A percentile compares a stretch with the other conserved stretches of the same genome.
Conservation (phyloP, 768 basidiomycete species). For the Fibroporia radiculosa region DNA sequence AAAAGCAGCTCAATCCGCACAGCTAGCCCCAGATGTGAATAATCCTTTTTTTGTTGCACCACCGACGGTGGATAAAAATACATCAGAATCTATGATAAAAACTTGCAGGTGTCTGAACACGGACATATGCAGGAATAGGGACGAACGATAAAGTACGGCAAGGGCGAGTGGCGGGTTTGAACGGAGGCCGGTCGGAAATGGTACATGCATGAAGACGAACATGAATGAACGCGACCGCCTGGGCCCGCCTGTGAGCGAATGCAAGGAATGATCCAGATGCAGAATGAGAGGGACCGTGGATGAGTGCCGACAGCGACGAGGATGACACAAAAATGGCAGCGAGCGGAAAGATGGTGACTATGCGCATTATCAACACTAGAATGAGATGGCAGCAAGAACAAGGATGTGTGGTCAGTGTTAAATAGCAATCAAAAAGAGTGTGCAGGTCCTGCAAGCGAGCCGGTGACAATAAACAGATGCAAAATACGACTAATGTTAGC, state of each 20-base stretch:
- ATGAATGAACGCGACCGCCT: conserved; percentile 7
- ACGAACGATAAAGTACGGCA: conserved; percentile 13
- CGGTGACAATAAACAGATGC: conserved; percentile 8
- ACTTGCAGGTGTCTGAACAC: not conserved
- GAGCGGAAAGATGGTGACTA: conserved; percentile 1
- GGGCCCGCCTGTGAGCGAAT: conserved; percentile 4
- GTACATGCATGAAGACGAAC: conserved; percentile 2
- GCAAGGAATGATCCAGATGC: conserved; percentile 6
- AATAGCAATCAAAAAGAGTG: conserved; percentile 18
- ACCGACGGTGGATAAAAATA: conserved; percentile 7
- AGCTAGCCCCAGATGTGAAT: too few relatives aligned
- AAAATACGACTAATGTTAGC: conserved; percentile 17
- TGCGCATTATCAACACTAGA: not conserved
- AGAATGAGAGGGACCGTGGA: conserved; percentile 3
- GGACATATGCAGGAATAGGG: conserved; percentile 6
- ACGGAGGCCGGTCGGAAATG: not conserved
- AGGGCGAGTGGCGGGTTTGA: not conserved
- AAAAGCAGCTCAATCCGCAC: too few relatives aligned
- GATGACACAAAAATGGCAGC: conserved; percentile 1
- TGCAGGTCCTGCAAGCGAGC: conserved; percentile 10
- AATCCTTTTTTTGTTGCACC: too few relatives aligned
- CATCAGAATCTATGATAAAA: conserved; percentile 9
- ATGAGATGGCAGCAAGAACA: conserved; percentile 12
- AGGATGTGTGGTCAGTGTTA: conserved; percentile 6
- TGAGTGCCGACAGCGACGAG: conserved; percentile 1